Conservation (phyloP, 2,329 filamentous ascomycete genomes). For the Alternaria hordeiaustralica region DNA sequence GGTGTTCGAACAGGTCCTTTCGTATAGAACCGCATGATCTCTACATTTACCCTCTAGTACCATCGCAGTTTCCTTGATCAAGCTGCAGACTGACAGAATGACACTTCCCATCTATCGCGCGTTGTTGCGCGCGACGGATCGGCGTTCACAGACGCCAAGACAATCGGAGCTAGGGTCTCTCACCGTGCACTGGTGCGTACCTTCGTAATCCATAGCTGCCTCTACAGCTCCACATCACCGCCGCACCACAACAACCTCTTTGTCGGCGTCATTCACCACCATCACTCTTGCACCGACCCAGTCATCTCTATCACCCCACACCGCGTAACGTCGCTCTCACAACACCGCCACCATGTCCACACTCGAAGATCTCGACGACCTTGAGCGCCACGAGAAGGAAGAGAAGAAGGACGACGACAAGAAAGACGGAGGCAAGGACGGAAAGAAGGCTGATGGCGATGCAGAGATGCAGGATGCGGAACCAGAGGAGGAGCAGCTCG, state of each 20-base stretch:
- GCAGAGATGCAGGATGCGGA: constrained; percentile 88
- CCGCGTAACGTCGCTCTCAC: constrained; percentile 8
- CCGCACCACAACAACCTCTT: constrained; percentile 14
- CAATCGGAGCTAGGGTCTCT: constrained; percentile 14
- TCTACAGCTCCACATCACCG: constrained; percentile 36
- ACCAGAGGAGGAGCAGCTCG: constrained; percentile 75
- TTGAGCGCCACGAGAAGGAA: constrained; percentile 80
- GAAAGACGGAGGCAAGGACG: constrained; percentile 62
- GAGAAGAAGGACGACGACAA: constrained; percentile 65
- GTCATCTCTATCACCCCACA: background rate
- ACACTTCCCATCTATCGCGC: background rate
- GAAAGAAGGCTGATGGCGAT: constrained; percentile 71
- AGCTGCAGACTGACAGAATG: background rate
- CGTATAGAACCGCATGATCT: background rate
- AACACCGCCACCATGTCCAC: constrained; percentile 72
- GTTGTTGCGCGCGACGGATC: constrained; percentile 4
- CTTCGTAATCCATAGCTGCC: constrained; percentile 47
- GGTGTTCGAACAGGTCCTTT: background rate
- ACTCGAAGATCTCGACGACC: constrained; percentile 88
- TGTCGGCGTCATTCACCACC: constrained; percentile 5
- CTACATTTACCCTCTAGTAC: background rate
- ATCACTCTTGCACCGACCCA: background rate
- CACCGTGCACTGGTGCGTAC: constrained; percentile 22
- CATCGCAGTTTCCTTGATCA: background rate
- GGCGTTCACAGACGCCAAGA: constrained; percentile 11